These are phyloP conservation scores for Neoboletus magnificus DNA, from an alignment of 768 basidiomycete genomes.

Conservation along the genomic window DNA sequence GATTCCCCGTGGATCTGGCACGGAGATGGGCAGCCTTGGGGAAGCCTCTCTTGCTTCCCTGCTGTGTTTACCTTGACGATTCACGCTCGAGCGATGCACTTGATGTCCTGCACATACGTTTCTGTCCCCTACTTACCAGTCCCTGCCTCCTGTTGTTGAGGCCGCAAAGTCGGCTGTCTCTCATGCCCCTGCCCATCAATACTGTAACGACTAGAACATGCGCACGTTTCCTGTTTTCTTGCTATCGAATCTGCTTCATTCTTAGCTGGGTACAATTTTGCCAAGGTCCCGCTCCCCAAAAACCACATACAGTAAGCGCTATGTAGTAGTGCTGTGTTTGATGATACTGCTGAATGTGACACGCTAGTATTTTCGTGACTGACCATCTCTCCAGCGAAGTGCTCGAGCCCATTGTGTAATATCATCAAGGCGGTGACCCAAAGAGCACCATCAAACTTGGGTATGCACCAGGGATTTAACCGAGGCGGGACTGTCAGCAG, in stretches of 20 bases:
- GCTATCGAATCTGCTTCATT: conserved; percentile 34
- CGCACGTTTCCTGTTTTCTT: conserved; percentile 39
- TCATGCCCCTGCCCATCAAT: conserved; percentile 19
- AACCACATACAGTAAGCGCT: conserved; percentile 15
- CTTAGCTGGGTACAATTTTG: conserved; percentile 31
- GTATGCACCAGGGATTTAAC: conserved; percentile 3
- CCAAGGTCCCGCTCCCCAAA: conserved; percentile 21
- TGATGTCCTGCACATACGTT: conserved; percentile 23
- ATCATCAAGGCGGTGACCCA: conserved; percentile 5
- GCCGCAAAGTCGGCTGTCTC: conserved; percentile 18
- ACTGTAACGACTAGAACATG: conserved; percentile 75
- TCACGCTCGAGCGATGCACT: conserved; percentile 26
- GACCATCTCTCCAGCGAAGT: not conserved
- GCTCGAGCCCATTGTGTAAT: not conserved
- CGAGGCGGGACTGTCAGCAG: not conserved
- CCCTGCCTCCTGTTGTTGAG: conserved; percentile 14
- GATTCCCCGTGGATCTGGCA: conserved; percentile 17
- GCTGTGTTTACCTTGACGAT: conserved; percentile 21
- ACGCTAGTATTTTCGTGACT: conserved; percentile 7
- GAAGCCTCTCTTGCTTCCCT: conserved; percentile 11
- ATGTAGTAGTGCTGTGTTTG: conserved; percentile 12
- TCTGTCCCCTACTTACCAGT: conserved; percentile 4
- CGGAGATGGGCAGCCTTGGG: conserved; percentile 12
- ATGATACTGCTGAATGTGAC: conserved; percentile 11
- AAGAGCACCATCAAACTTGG: conserved; percentile 1